Base-by-base conservation (phyloP, 2,329 filamentous ascomycete species). In the Purpureocillium takamizusanense region DNA sequence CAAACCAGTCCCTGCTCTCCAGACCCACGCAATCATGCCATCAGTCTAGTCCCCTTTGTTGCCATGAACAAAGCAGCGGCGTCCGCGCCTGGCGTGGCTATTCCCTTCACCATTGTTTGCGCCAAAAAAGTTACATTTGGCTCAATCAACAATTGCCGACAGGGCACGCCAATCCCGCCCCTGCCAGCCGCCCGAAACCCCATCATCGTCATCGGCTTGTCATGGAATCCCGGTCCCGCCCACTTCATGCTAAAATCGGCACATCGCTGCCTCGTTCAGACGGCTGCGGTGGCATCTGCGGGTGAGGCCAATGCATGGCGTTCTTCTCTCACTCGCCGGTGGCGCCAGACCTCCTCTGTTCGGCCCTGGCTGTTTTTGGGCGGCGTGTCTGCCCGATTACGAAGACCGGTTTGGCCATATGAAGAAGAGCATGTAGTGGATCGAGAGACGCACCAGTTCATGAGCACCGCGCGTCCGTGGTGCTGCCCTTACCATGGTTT, bases 61-160 rank as follows among this genome's bases (percentile, higher is more conserved):
- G 5, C 7, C 1, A n/a, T 8, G 13, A 27, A n/a, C 33, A 25
- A 25, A 25, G 21, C 21, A 25, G 6, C 21, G 5, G 21, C 21
- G 21, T 25, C 6, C 21, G 5, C 10, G 21, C 21, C 21, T 10
- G 10, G 21, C 21, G 6, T 25, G 21, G 21, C 21, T 25, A 25
- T 6, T 25, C 10, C 10, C 25, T 14, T 14, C 11, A 3, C n/a
- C 34, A 7, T 16, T 17, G 2, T 6, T 17, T 16, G 18, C 27
- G 34, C 34, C 34, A 36, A 30, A 36, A 27, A 36, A 25, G 34
- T 30, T 28, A 36, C 3, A 36, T 36, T 30, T 7, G 13, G 34
- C 23, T 9, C 16, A 17, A 36, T 14, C 13, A 14, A 11, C 13
- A 15, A 36, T 27, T 28, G 9, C 28, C 33, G 21, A 21, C 33